A percentile compares a stretch with the other conserved stretches of the same genome.
These are phyloP conservation scores for Blastobotrys robertii DNA, from an alignment of 805 yeast species.

Conservation along the genomic window DNA sequence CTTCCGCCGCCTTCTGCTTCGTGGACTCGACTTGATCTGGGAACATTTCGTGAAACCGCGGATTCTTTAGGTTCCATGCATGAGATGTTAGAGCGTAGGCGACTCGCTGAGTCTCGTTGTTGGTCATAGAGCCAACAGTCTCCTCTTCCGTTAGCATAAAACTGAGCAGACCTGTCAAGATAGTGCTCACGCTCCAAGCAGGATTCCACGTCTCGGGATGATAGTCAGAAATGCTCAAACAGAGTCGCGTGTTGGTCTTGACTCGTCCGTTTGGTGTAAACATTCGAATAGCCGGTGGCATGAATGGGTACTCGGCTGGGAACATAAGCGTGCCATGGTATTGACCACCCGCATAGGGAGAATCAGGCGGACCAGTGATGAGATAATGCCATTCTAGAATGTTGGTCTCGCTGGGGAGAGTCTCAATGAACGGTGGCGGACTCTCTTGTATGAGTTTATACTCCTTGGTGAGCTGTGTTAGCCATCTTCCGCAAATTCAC, in stretches of 20 bases:
- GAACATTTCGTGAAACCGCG: conserved; percentile 51
- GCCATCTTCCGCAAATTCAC: too few species aligned
- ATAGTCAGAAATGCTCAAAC: conserved; percentile 88
- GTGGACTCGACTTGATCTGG: conserved; percentile 51
- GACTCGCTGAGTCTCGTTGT: conserved; percentile 38
- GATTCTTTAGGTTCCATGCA: conserved; percentile 59
- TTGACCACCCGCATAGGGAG: conserved; percentile 80
- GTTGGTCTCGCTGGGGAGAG: conserved; percentile 80
- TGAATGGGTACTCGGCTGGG: conserved; percentile 80
- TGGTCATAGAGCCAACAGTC: conserved; percentile 72
- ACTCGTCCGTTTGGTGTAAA: conserved; percentile 70
- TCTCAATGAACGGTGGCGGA: conserved; percentile 78
- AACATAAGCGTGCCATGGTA: conserved; percentile 82
- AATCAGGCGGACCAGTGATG: conserved; percentile 83
- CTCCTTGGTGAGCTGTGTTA: conserved; percentile 52
- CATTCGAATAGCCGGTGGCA: conserved; percentile 81
- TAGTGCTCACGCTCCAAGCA: conserved; percentile 88
- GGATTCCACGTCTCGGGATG: conserved; percentile 97
- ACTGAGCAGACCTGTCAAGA: conserved; percentile 75
- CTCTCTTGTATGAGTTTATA: conserved; percentile 64
- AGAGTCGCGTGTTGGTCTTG: conserved; percentile 67
- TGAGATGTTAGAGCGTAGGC: conserved; percentile 50
- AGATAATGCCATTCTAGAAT: conserved; percentile 91
- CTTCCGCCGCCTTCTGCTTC: conserved; percentile 23
- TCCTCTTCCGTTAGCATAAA: conserved; percentile 85